Evolutionary conservation across 2,329 filamentous ascomycete genomes (phyloP).

Genomic region (Botrytis porri): DNA sequence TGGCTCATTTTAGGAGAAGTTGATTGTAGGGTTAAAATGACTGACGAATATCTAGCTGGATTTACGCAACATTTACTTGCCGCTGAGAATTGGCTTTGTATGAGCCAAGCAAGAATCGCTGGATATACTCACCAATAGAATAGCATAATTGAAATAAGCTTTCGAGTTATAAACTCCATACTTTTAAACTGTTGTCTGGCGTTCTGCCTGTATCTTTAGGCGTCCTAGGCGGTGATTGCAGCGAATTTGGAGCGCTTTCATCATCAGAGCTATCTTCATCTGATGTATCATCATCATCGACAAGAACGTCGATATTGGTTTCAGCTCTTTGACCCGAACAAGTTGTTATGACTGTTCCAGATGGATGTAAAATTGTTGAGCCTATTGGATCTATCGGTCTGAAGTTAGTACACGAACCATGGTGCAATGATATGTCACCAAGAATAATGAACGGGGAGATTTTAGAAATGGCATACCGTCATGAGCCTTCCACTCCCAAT

Average conservation of each 20-base stretch:
- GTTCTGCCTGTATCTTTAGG: slow-evolving; percentile 3
- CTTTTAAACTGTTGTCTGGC: slow-evolving; percentile 46
- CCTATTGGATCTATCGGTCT: slow-evolving; percentile 32
- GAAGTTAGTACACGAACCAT: background rate
- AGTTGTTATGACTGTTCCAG: slow-evolving; percentile 38
- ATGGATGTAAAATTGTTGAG: slow-evolving; percentile 36
- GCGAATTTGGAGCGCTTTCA: slow-evolving; percentile 1
- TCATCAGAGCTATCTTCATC: slow-evolving; percentile 19
- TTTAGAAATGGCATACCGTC: slow-evolving; percentile 28
- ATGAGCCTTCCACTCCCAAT: slow-evolving; percentile 39
- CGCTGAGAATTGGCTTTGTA: background rate
- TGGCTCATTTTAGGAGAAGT: too few relatives aligned
- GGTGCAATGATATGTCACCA: background rate
- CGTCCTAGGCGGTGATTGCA: background rate
- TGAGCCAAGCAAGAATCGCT: background rate
- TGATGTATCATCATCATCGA: slow-evolving; percentile 18
- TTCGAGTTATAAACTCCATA: slow-evolving; percentile 44
- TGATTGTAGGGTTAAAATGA: background rate
- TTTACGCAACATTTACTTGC: background rate
- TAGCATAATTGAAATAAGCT: background rate
- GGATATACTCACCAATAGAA: background rate
- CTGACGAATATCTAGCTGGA: background rate
- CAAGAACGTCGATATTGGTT: slow-evolving; percentile 15
- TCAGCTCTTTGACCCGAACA: slow-evolving; percentile 37
- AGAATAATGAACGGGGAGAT: background rate